These are phyloP conservation scores for Gentiana macrophylla DNA, from an alignment of 257 asterid genomes.

Conservation along the genomic window DNA sequence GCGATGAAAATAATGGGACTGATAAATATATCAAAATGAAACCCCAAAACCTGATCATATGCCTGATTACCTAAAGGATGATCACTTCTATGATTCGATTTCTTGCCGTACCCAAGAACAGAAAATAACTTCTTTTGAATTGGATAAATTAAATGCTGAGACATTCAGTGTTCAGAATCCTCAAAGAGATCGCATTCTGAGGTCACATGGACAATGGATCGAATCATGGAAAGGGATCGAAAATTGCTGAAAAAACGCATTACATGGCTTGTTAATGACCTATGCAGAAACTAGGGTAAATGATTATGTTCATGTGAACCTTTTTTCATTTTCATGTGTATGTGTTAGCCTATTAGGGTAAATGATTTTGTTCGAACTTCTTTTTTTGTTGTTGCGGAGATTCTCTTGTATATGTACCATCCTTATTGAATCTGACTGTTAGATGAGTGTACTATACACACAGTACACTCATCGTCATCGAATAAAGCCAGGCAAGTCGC, in stretches of 20 bases:
- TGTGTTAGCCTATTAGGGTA: too few species aligned
- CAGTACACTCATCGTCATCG: too few species aligned
- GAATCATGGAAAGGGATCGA: conserved; percentile 16
- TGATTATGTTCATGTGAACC: background rate
- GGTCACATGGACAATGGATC: conserved; percentile 4
- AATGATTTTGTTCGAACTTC: too few species aligned
- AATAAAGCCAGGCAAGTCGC: too few species aligned
- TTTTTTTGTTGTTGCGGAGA: too few species aligned
- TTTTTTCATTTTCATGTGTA: too few species aligned
- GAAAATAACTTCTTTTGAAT: conserved; percentile 8
- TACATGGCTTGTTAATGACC: background rate
- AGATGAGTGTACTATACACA: too few species aligned
- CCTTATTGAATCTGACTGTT: too few species aligned
- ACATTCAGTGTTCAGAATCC: conserved; percentile 17
- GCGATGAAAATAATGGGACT: background rate
- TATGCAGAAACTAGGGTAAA: background rate
- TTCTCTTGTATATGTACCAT: too few species aligned
- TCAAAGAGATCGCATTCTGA: conserved; percentile 5
- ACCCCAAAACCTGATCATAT: conserved; percentile 3
- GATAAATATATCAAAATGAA: background rate
- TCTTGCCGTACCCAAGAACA: conserved; percentile 8
- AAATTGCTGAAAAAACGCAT: background rate
- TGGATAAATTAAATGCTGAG: conserved; percentile 13
- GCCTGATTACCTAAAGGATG: conserved; percentile 16
- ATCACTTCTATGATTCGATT: conserved; percentile 19